Percentiles rank a stretch among this genome's conserved stretches.
Conservation (phyloP, 1,139 yeast species). For the Pichia sp. region DNA sequence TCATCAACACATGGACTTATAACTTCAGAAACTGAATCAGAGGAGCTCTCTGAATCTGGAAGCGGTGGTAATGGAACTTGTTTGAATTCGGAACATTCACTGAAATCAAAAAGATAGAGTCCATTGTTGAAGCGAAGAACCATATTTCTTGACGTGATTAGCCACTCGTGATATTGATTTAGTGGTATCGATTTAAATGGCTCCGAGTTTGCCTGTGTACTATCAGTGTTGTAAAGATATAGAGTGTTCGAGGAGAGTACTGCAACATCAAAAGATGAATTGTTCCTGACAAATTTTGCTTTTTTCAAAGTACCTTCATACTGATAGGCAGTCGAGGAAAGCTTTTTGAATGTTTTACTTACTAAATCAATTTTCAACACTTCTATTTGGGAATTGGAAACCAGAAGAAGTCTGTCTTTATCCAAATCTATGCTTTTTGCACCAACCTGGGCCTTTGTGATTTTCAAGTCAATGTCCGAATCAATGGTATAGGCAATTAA, state of each 20-base stretch:
- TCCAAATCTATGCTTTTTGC: slow-evolving; percentile 22
- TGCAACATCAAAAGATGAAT: slow-evolving; percentile 19
- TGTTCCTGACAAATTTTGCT: slow-evolving; percentile 20
- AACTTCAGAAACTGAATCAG: neutral
- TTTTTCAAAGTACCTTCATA: slow-evolving; percentile 17
- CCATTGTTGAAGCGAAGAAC: slow-evolving; percentile 22
- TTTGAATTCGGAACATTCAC: slow-evolving; percentile 22
- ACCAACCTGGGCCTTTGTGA: slow-evolving; percentile 3
- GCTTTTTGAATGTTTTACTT: slow-evolving; percentile 1
- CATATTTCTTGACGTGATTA: slow-evolving; percentile 22
- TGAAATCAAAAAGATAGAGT: slow-evolving; percentile 20
- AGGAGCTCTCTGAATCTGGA: neutral
- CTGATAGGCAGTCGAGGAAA: slow-evolving; percentile 12
- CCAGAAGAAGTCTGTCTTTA: slow-evolving; percentile 18
- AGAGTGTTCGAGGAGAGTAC: slow-evolving; percentile 24
- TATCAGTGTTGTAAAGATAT: slow-evolving; percentile 20
- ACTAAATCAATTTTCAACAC: slow-evolving; percentile 16
- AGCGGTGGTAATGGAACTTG: slow-evolving; percentile 16
- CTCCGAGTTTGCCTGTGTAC: neutral
- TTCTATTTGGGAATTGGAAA: slow-evolving; percentile 18
- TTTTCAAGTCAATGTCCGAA: neutral
- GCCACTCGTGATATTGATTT: slow-evolving; percentile 19
- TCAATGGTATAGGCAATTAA: slow-evolving; percentile 15
- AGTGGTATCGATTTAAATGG: slow-evolving; percentile 17
- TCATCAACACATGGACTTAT: slow-evolving; percentile 23